These are phyloP conservation scores for Odontarrhena argentea DNA, from an alignment of 345 rosid species.

Conservation along the genomic window DNA sequence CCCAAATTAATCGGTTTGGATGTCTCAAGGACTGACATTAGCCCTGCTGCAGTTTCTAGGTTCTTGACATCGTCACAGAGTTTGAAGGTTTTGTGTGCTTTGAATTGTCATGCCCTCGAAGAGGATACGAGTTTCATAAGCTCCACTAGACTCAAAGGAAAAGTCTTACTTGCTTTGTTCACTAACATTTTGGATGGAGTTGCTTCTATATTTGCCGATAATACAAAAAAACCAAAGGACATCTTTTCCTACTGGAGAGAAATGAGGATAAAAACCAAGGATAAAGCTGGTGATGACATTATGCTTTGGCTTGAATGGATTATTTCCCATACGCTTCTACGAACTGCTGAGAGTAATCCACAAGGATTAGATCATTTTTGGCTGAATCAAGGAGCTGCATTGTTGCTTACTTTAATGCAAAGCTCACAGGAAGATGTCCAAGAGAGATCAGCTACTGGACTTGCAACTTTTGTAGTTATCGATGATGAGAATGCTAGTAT, in stretches of 20 bases:
- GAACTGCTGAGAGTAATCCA: constrained; percentile 73
- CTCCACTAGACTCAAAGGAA: constrained; percentile 56
- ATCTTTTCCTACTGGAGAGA: constrained; percentile 62
- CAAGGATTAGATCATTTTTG: constrained; percentile 71
- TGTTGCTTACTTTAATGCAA: constrained; percentile 74
- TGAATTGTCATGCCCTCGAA: constrained; percentile 69
- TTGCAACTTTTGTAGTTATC: constrained; percentile 81
- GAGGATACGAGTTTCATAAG: constrained; percentile 53
- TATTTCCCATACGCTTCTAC: constrained; percentile 69
- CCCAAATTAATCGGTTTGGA: constrained; percentile 69
- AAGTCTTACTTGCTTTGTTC: constrained; percentile 57
- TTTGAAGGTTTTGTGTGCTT: constrained; percentile 74
- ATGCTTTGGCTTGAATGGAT: constrained; percentile 82
- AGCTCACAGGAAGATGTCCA: constrained; percentile 85
- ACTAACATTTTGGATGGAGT: constrained; percentile 62
- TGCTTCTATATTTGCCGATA: constrained; percentile 60
- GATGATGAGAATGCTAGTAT: constrained; percentile 87
- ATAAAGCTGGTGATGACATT: constrained; percentile 55
- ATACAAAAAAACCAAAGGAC: constrained; percentile 51
- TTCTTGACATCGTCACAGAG: constrained; percentile 62
- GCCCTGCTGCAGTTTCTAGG: constrained; percentile 62
- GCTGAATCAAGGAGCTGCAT: constrained; percentile 80
- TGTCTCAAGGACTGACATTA: constrained; percentile 81
- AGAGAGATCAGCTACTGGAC: constrained; percentile 90
- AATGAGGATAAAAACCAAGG: constrained; percentile 35